Evolutionary conservation across 73 alveolate genomes (phyloP).

Genomic region (Tetrahymena thermophila): DNA sequence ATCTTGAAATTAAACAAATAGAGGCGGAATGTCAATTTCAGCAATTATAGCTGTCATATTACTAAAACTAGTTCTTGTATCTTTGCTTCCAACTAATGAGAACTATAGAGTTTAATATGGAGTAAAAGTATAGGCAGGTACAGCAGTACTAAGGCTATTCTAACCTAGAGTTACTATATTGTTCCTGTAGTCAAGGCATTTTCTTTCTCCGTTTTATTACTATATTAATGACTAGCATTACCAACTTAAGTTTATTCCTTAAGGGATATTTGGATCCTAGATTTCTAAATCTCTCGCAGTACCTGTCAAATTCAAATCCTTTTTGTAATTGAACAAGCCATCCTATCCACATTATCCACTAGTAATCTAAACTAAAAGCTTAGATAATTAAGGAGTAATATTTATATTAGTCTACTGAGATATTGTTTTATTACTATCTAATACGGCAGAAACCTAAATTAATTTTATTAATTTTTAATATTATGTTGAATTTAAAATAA

Average conservation of each 20-base stretch:
- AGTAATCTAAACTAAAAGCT: neutral
- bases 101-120: neutral
- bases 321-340: neutral
- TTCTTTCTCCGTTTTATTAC: neutral
- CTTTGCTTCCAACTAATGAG: neutral
- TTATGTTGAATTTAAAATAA: too few relatives aligned
- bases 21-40: neutral
- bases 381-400: neutral
- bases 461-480: too few relatives aligned
- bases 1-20: neutral
- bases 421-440: neutral
- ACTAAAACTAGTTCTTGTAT: neutral
- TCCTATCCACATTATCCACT: neutral
- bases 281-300: neutral
- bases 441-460: neutral
- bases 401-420: too few relatives aligned
- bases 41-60: neutral
- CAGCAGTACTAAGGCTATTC: neutral
- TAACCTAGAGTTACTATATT: neutral
- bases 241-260: neutral
- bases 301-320: neutral
- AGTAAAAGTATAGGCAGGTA: neutral
- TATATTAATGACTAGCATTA: neutral
- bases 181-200: neutral
- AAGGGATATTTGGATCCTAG: neutral